A percentile compares a stretch with the other conserved stretches of the same genome.
Evolutionary conservation across 2,329 filamentous ascomycete species (phyloP).

Genomic region (Aspergillus sp.): DNA sequence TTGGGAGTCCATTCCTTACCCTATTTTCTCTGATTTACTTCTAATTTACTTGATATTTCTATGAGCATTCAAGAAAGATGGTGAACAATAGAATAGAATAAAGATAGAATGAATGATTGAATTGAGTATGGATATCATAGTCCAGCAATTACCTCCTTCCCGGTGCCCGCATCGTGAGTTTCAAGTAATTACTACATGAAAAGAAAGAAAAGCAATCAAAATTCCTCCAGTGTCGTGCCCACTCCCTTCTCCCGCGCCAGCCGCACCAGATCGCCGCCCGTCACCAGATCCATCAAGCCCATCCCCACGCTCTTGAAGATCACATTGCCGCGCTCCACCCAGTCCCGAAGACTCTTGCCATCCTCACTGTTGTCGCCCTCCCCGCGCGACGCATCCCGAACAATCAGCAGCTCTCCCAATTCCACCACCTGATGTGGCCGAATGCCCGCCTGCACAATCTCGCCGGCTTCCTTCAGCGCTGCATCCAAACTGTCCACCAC

Average conservation of each 20-base stretch:
- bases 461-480: slow-evolving; percentile 79
- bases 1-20: too few species aligned
- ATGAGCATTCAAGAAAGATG: too few species aligned
- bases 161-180: not conserved
- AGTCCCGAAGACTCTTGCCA: slow-evolving; percentile 54
- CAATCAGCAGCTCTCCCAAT: slow-evolving; percentile 75
- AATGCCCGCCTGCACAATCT: slow-evolving; percentile 77
- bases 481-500: slow-evolving; percentile 72
- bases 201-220: slow-evolving; percentile 25
- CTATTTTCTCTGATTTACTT: too few species aligned
- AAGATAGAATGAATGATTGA: too few species aligned
- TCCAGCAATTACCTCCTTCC: too few species aligned
- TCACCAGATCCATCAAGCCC: slow-evolving; percentile 68
- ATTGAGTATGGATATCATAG: not conserved
- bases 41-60: too few species aligned
- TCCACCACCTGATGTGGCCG: slow-evolving; percentile 77
- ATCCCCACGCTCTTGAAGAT: slow-evolving; percentile 71
- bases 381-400: slow-evolving; percentile 54
- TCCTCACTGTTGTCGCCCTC: slow-evolving; percentile 38
- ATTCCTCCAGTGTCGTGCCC: slow-evolving; percentile 52
- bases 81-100: too few species aligned
- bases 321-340: slow-evolving; percentile 64
- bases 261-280: slow-evolving; percentile 59
- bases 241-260: slow-evolving; percentile 58
- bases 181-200: not conserved